Evolutionary conservation across 2,329 filamentous ascomycete genomes (phyloP).

Genomic region (Mariannaea elegans): DNA sequence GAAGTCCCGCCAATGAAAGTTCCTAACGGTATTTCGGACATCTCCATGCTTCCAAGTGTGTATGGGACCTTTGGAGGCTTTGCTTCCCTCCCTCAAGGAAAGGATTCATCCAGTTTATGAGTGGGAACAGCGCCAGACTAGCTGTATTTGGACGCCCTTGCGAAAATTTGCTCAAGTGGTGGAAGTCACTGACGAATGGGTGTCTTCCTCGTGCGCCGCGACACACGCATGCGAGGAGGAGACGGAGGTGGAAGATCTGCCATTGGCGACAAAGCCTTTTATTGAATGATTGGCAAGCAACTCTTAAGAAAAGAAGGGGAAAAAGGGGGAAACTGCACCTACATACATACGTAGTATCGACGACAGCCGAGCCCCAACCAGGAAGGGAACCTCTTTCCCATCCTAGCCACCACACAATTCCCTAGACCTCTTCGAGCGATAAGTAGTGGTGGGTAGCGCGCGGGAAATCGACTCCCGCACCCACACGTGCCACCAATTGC

Average conservation of each 20-base stretch:
- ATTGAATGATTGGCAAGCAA: conserved; percentile 7
- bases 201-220: conserved; percentile 11
- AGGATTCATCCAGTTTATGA: neutral
- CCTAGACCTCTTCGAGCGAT: neutral
- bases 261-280: conserved; percentile 11
- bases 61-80: neutral
- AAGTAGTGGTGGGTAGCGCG: conserved; percentile 10
- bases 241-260: neutral
- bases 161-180: conserved; percentile 15
- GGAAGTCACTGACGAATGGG: neutral
- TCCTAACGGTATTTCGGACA: too few species aligned
- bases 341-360: too few species aligned
- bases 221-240: conserved; percentile 7
- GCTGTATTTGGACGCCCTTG: conserved; percentile 22
- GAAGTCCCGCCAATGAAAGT: neutral
- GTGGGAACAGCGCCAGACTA: conserved; percentile 19
- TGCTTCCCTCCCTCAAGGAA: neutral
- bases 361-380: too few species aligned
- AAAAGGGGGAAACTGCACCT: too few species aligned
- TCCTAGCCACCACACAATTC: too few species aligned
- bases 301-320: conserved; percentile 9
- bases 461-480: conserved; percentile 36
- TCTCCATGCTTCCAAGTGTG: neutral
- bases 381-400: neutral
- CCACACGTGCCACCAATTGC: conserved; percentile 33